Conservation (phyloP, 2,329 filamentous ascomycete species). For the Pseudogymnoascus sp. region DNA sequence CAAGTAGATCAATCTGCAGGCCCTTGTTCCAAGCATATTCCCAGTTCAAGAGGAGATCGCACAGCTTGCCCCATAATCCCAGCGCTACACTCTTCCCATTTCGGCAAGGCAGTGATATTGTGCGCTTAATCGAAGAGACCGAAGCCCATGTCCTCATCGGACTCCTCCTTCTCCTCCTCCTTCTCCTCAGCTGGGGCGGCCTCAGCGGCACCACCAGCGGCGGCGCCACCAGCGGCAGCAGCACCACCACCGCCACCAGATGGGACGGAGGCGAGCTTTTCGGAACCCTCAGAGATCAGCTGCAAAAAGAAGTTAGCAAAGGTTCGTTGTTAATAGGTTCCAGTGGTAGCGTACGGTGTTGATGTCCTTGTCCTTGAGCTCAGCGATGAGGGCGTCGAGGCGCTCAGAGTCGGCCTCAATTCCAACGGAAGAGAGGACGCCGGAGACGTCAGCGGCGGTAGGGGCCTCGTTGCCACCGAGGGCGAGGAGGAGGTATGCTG, state of each 20-base stretch:
- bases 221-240: slow-evolving; percentile 57
- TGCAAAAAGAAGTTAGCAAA: slow-evolving; percentile 34
- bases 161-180: slow-evolving; percentile 65
- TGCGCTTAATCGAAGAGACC: slow-evolving; percentile 64
- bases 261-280: slow-evolving; percentile 96
- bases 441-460: slow-evolving; percentile 77
- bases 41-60: slow-evolving; percentile 20
- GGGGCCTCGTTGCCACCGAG: slow-evolving; percentile 89
- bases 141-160: slow-evolving; percentile 70
- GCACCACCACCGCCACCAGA: slow-evolving; percentile 77
- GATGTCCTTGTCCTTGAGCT: slow-evolving; percentile 90
- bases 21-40: slow-evolving; percentile 22
- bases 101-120: slow-evolving; percentile 17
- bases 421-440: slow-evolving; percentile 84
- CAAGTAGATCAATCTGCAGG: slow-evolving; percentile 9
- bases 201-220: slow-evolving; percentile 57
- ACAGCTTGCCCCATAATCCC: slow-evolving; percentile 21
- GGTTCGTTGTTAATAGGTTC: slow-evolving; percentile 18
- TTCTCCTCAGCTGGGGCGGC: slow-evolving; percentile 56
- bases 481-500: slow-evolving; percentile 94
- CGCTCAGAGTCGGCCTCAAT: slow-evolving; percentile 89
- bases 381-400: slow-evolving; percentile 75
- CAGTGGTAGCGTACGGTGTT: slow-evolving; percentile 59
- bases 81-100: neutral
- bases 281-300: slow-evolving; percentile 83